A percentile compares a stretch with the other conserved stretches of the same genome.
Conservation (phyloP, 345 rosid species). For the Aquilaria sinensis region DNA sequence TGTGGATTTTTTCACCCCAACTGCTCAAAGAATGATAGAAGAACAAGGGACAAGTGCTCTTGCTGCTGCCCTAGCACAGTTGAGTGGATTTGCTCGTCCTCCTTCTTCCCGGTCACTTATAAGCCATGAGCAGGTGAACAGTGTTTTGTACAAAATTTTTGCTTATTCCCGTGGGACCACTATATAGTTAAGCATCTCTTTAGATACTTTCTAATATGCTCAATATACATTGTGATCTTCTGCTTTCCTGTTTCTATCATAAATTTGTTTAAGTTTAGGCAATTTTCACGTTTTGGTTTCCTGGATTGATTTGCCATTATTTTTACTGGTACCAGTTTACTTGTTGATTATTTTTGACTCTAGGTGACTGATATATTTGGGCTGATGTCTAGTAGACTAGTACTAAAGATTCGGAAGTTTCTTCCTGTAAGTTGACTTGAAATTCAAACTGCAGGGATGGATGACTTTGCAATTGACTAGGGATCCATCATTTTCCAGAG, state of each 20-base stretch:
- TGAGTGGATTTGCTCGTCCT: conserved; percentile 88
- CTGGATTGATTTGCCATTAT: no score
- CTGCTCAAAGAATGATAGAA: conserved; percentile 66
- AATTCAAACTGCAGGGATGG: conserved; percentile 61
- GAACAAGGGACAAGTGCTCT: conserved; percentile 85
- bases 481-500: conserved; percentile 60
- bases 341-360: no score
- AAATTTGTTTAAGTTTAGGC: no score
- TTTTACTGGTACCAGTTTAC: no score
- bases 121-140: conserved; percentile 76
- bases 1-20: conserved; percentile 62
- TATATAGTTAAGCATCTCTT: not conserved
- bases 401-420: not conserved
- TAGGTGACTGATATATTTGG: no score
- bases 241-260: not conserved
- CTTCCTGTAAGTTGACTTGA: not conserved
- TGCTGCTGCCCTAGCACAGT: conserved; percentile 91
- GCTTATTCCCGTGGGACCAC: not conserved
- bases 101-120: conserved; percentile 93
- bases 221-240: not conserved
- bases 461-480: conserved; percentile 77
- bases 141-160: not conserved
- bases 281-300: no score
- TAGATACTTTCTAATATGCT: not conserved
- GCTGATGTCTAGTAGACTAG: no score